Evolutionary conservation across 768 basidiomycete genomes (phyloP), one percentile per base, ranked within the genome.

Genomic region (Boletellus emodensis): DNA sequence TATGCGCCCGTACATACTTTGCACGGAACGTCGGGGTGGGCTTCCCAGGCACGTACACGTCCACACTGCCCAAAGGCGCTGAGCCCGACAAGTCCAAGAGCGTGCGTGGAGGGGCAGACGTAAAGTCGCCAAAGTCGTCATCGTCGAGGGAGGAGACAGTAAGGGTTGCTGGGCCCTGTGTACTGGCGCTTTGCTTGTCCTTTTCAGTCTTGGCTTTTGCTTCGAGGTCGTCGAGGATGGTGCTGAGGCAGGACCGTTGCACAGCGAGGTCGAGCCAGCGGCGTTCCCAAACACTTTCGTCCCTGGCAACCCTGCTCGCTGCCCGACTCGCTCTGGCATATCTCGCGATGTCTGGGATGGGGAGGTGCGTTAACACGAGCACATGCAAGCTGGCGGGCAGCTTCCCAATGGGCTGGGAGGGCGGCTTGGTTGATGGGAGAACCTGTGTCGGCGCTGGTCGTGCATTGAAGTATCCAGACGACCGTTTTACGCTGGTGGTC

Each of bases 91-190:
- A 45, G 33, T 64, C 65, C 34, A 66, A 17, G 32, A 65, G 56
- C 11, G 52, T 40, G 15, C 38, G 48, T 0, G 54, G 46, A n/a
- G 50, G 30, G 59, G 78, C 76, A 0, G 76, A 72, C 1, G 86
- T 79, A 63, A 93, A 91, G 62, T 94, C 92, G 4, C 92, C 94
- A 69, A 95, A 95, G 22, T 92, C 91, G 58, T 94, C 90, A 53
- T 91, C 87, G 46, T 77, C 64, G 36, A 68, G 52, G 12, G 66
- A 64, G 34, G 61, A 65, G 14, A 84, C 81, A 10, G 76, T 59
- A 26, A 86, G 77, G 1, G 80, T 82, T 1, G 87, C 80, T 15
- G 86, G 83, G 11, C 75, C 77, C 14, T 69, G 72, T 0, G 75
- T 71, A 6, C 60, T 69, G 2, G 66, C 61, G 28, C 60, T 65